Base-by-base conservation (phyloP, 768 basidiomycete species). In the Phaffia australis region DNA sequence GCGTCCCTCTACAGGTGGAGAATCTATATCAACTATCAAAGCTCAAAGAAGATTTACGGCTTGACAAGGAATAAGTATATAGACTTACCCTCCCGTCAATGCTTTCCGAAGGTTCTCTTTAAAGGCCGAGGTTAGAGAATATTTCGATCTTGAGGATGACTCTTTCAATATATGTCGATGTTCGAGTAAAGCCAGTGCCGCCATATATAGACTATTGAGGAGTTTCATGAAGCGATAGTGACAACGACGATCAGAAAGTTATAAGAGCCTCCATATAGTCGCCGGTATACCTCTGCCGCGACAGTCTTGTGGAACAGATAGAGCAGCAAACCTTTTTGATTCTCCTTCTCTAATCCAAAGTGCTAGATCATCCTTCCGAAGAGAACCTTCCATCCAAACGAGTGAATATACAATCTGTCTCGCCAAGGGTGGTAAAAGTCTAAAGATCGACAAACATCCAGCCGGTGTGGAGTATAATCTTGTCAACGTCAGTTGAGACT, bases 401-500 rank as follows among this genome's bases (percentile, higher is more conserved):
- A 91, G 74, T 74, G 86, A 89, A 85, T 93, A 87, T 42, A 90
- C 82, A 30, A 93, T 79, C 73, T 94, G 91, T 64, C 89, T 81
- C 72, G 91, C 87, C 25, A 92, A 74, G 23, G 88, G 83, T 1
- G 83, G 84, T 48, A 95, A 77, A 29, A 94, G 79, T 62, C 89
- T 91, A 77, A 91, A 91, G 76, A 95, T 85, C 29, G 88, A 86
- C 60, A 95, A 82, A 77, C 90, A 91, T 78, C 87, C 86, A 2
- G 89, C 90, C 11, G 92, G 89, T 21, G 83, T 81, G 72, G 86
- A 83, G 73, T 92, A 95, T 59, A 95, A 79, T 29, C 89, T 82
- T 23, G 83, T 84, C 60, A 93, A 76, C 15, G 85, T 84, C 66
- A 81, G 84, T 74, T 88, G 87, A 0, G 87, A 86, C 72, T 91